Evolutionary conservation across 176 grass and related monocot species (phyloP).

Genomic region (Oryza brachyantha): DNA sequence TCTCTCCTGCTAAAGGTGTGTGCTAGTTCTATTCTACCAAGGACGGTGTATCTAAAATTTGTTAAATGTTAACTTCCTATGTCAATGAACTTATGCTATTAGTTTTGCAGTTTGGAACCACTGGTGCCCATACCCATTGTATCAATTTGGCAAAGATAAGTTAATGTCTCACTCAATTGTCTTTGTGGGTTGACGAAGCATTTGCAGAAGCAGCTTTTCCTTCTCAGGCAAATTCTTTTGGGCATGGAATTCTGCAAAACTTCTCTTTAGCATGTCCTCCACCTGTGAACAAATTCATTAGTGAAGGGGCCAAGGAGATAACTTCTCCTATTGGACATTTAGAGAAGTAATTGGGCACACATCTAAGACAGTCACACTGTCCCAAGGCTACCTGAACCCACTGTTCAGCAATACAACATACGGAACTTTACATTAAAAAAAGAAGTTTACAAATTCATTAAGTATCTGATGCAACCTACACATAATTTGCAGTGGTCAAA

Average conservation of each 20-base stretch:
- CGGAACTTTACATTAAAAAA: constrained; percentile 11
- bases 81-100: constrained; percentile 22
- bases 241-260: constrained; percentile 92
- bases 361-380: constrained; percentile 1
- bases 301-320: constrained; percentile 17
- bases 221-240: constrained; percentile 98
- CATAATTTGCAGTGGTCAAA: not conserved
- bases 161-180: constrained; percentile 65
- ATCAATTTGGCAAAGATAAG: constrained; percentile 20
- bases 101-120: not conserved
- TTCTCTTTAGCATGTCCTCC: constrained; percentile 99
- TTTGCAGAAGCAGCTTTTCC: constrained; percentile 80
- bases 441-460: constrained; percentile 8
- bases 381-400: not conserved
- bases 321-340: not conserved
- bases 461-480: not conserved
- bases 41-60: constrained; percentile 16
- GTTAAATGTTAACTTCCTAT: not conserved
- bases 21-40: constrained; percentile 4
- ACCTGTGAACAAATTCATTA: constrained; percentile 47
- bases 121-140: not conserved
- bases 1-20: not conserved
- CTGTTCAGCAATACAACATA: not conserved
- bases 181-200: constrained; percentile 67
- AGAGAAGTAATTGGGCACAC: not conserved